Evolutionary conservation across 495 filamentous ascomycete genomes (phyloP).

Genomic region (Neurospora sp.): DNA sequence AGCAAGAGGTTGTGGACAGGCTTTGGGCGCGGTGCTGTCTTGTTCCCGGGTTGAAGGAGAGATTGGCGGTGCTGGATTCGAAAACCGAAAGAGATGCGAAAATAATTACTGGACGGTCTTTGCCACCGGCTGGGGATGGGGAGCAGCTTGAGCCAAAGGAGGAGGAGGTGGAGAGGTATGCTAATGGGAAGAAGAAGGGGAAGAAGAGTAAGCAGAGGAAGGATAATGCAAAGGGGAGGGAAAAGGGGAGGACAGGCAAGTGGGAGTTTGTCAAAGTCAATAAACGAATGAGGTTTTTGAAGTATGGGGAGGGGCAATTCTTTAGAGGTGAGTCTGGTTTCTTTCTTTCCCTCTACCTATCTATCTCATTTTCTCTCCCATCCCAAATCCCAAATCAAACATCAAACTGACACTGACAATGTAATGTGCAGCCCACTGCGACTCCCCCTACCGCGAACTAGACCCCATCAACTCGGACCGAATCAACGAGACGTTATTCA

Average conservation of each 20-base stretch:
- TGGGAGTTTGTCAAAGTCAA: slow-evolving; percentile 57
- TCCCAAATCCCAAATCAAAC: not conserved
- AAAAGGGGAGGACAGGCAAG: slow-evolving; percentile 6
- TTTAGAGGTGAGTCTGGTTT: slow-evolving; percentile 44
- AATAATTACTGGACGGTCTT: not conserved
- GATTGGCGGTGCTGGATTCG: slow-evolving; percentile 8
- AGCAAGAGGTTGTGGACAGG: slow-evolving; percentile 47
- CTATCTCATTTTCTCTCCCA: too few relatives aligned
- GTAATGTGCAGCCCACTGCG: slow-evolving; percentile 52
- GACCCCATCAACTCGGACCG: slow-evolving; percentile 17
- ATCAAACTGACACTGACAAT: not conserved
- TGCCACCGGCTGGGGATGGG: not conserved
- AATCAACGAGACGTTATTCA: slow-evolving; percentile 53
- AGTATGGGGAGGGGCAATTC: not conserved
- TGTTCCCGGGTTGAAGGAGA: slow-evolving; percentile 21
- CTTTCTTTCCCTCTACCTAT: too few relatives aligned
- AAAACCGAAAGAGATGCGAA: not conserved
- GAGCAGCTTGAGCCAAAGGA: not conserved
- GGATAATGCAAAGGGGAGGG: not conserved
- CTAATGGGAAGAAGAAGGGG: not conserved
- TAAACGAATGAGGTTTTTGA: slow-evolving; percentile 31
- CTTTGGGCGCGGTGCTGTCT: slow-evolving; percentile 45
- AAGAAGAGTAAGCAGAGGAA: not conserved
- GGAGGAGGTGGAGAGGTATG: slow-evolving; percentile 1
- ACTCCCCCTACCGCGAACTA: slow-evolving; percentile 52